Base-by-base conservation (phyloP, 257 asterid genomes). In the Solanum stenotomum region DNA sequence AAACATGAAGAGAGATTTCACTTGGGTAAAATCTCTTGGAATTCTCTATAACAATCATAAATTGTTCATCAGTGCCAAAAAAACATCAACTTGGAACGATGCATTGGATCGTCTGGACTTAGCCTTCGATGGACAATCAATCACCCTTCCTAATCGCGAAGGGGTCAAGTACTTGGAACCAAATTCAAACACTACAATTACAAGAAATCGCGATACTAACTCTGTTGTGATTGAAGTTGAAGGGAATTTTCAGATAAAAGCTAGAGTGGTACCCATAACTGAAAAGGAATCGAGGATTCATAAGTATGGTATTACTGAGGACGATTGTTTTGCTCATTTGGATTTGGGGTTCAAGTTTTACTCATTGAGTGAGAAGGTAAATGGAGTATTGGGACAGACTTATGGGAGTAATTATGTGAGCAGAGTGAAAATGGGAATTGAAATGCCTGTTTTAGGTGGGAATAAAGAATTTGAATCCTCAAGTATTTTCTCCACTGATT, bases 21-120 rank as follows among this genome's bases (percentile, higher is more conserved):
- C 97, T 33, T 96, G 99, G 99, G 95, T 96, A 18, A 94, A 96
- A 29, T 95, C 98, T n/a, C 95, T 94, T 0, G 99, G 98, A 25
- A 94, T 96, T 88, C 96, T 95, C 75, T 95, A 92, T 70, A 91
- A 89, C 91, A 86, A 83, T 89, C 96, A 96, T 65, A 93, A 88
- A 87, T 76, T 96, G 87, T 93, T 84, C 10, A 33, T 95, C 0
- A 97, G 94, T 34, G 96, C 98, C 84, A 90, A 89, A 79, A 95
- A 93, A 79, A 94, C 99, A 9, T 87, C 96, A 22, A 88, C 90
- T 2, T 95, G 98, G 99, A 91, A 92, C 87, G 72, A 91, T 18
- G 85, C 92, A 6, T 61, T 91, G 10, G 98, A 96, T 91, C 96
- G 90, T 20, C 87, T 96, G 4, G 94, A 93, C 15, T 65, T 95